A percentile compares a stretch with the other conserved stretches of the same genome.
Evolutionary conservation across 2,329 filamentous ascomycete genomes (phyloP).

Genomic region (Xylaria sp.): DNA sequence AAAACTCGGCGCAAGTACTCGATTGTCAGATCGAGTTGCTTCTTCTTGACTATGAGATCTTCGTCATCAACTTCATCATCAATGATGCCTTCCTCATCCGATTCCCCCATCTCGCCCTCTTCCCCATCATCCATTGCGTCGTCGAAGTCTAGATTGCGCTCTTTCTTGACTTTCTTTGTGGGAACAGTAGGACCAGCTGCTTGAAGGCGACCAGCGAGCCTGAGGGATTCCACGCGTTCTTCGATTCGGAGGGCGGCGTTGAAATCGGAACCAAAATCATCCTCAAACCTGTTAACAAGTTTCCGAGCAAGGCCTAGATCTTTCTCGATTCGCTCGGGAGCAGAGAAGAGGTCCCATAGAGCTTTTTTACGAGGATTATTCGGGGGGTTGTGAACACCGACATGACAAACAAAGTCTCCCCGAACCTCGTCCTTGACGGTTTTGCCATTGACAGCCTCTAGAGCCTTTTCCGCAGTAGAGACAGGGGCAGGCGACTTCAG

Average conservation of each 20-base stretch:
- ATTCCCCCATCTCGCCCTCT: slow-evolving; percentile 76
- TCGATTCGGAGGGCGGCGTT: slow-evolving; percentile 85
- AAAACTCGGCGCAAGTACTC: slow-evolving; percentile 97
- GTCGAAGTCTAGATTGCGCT: slow-evolving; percentile 68
- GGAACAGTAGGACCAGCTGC: slow-evolving; percentile 63
- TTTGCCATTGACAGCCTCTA: slow-evolving; percentile 96
- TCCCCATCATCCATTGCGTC: slow-evolving; percentile 68
- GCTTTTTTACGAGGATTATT: slow-evolving; percentile 90
- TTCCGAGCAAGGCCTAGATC: slow-evolving; percentile 86
- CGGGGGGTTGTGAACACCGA: slow-evolving; percentile 93
- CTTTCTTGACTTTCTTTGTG: slow-evolving; percentile 68
- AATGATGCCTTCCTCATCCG: slow-evolving; percentile 81
- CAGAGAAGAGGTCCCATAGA: slow-evolving; percentile 94
- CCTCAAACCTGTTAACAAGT: slow-evolving; percentile 84
- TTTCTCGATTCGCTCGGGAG: slow-evolving; percentile 90
- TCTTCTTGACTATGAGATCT: slow-evolving; percentile 90
- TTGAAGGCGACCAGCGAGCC: slow-evolving; percentile 79
- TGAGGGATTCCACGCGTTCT: slow-evolving; percentile 84
- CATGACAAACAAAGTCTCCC: slow-evolving; percentile 97
- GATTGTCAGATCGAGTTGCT: slow-evolving; percentile 93
- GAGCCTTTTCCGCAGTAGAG: slow-evolving; percentile 81
- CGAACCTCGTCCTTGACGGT: slow-evolving; percentile 94
- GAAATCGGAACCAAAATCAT: slow-evolving; percentile 80
- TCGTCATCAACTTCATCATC: slow-evolving; percentile 91
- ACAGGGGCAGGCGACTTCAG: slow-evolving; percentile 59